Percentiles rank a stretch among this genome's conserved stretches.
Conservation (phyloP, 1,284 basidiomycete genomes). For the Inonotus obliquus region DNA sequence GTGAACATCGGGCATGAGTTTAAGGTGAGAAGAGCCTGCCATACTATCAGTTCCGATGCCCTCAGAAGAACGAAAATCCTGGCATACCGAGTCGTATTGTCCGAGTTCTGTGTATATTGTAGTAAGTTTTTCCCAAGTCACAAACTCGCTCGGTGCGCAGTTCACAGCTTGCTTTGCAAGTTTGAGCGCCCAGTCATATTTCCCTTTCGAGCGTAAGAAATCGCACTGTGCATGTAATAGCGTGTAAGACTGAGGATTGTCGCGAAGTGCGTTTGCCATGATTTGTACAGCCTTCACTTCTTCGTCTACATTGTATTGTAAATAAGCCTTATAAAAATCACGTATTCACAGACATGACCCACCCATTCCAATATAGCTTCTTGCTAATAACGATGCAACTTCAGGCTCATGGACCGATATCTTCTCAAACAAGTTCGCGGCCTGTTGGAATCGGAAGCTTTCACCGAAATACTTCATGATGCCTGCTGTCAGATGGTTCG, state of each 20-base stretch:
- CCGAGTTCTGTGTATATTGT: slow-evolving; percentile 90
- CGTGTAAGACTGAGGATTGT: slow-evolving; percentile 89
- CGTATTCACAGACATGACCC: slow-evolving; percentile 31
- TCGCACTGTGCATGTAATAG: slow-evolving; percentile 94
- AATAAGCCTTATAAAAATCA: neutral
- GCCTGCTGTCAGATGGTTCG: slow-evolving; percentile 93
- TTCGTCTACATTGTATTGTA: slow-evolving; percentile 58
- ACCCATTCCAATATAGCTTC: slow-evolving; percentile 98
- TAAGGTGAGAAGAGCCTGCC: slow-evolving; percentile 81
- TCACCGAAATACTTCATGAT: slow-evolving; percentile 98
- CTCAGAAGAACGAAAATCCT: neutral
- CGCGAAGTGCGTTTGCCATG: slow-evolving; percentile 80
- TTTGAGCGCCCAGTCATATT: slow-evolving; percentile 86
- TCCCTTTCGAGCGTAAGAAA: slow-evolving; percentile 84
- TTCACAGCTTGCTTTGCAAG: slow-evolving; percentile 95
- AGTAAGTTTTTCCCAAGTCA: slow-evolving; percentile 97
- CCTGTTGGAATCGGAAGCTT: slow-evolving; percentile 81
- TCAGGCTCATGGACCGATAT: slow-evolving; percentile 84
- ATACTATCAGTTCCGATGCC: neutral
- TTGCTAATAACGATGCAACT: slow-evolving; percentile 83
- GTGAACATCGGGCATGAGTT: slow-evolving; percentile 99
- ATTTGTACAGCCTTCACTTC: slow-evolving; percentile 98
- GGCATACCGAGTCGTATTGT: slow-evolving; percentile 72
- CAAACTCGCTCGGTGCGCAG: slow-evolving; percentile 95
- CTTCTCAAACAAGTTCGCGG: slow-evolving; percentile 95